A percentile compares a stretch with the other conserved stretches of the same genome.
phyloP scores from a whole-genome alignment of 1,284 basidiomycete species.

The Moesziomyces aphidis region DNA sequence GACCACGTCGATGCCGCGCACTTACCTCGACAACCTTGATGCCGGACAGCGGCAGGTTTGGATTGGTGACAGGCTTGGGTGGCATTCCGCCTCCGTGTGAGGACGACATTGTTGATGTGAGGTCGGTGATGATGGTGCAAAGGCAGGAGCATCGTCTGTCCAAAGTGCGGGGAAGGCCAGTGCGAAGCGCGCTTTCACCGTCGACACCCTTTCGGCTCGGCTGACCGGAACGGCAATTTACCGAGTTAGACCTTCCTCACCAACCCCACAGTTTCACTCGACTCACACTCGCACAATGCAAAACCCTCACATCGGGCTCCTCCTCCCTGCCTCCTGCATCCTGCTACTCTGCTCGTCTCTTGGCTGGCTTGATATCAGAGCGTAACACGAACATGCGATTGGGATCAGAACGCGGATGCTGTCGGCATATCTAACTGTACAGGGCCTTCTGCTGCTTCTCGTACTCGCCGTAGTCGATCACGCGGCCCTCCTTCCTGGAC shows the following conservation, averaged over 20 bases:
- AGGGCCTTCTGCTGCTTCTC: conserved; percentile 32
- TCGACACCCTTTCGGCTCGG: conserved; percentile 16
- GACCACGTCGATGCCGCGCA: neutral
- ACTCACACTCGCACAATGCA: conserved; percentile 4
- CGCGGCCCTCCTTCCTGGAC: conserved; percentile 23
- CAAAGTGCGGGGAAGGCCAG: conserved; percentile 5
- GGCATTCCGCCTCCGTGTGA: conserved; percentile 17
- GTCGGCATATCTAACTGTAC: conserved; percentile 6
- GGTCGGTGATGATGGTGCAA: conserved; percentile 7
- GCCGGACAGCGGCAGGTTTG: conserved; percentile 34
- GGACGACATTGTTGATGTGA: conserved; percentile 14
- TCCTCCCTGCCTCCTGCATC: neutral
- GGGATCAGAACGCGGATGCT: too few species aligned
- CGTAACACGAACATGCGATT: too few species aligned
- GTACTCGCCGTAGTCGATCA: conserved; percentile 23
- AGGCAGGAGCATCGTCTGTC: neutral
- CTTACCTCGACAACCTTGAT: conserved; percentile 44
- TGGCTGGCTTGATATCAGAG: neutral
- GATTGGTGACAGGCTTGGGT: conserved; percentile 19
- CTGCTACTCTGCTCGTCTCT: neutral
- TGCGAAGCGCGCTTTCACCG: conserved; percentile 5
- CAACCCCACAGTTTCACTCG: conserved; percentile 1
- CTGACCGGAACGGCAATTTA: conserved; percentile 7
- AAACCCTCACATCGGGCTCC: neutral
- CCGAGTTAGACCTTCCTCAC: conserved; percentile 27